phyloP scores from a whole-genome alignment of 768 basidiomycete species.

The Rhodosporidiobolus sp. region DNA sequence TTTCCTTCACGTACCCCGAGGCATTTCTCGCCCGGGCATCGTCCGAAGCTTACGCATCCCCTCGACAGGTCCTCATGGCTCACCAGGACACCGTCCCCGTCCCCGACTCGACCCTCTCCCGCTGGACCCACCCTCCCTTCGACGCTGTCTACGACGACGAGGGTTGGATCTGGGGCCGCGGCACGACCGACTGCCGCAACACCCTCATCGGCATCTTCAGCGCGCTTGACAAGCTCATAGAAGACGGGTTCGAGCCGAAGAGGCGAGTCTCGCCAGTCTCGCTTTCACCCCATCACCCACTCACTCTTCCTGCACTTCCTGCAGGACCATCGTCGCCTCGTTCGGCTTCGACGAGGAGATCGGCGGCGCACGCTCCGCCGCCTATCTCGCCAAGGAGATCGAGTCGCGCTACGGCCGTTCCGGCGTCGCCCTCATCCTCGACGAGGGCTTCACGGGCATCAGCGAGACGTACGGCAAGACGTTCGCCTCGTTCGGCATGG shows the following conservation, averaged over 20 bases:
- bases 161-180: constrained; percentile 40
- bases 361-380: constrained; percentile 48
- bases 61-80: constrained; percentile 31
- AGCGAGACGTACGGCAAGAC: constrained; percentile 44
- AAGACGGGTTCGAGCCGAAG: constrained; percentile 63
- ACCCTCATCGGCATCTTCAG: constrained; percentile 34
- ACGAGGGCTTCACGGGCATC: constrained; percentile 71
- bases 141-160: constrained; percentile 23
- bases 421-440: constrained; percentile 72
- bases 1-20: too few relatives aligned
- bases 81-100: constrained; percentile 42
- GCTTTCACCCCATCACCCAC: background rate
- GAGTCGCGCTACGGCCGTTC: constrained; percentile 65
- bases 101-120: constrained; percentile 4
- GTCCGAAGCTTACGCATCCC: too few relatives aligned
- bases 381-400: constrained; percentile 53
- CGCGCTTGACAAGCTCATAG: constrained; percentile 64
- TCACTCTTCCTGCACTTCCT: background rate
- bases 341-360: constrained; percentile 72
- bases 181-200: constrained; percentile 36
- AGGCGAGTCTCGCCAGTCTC: constrained; percentile 53
- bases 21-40: too few relatives aligned
- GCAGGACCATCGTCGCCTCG: constrained; percentile 46
- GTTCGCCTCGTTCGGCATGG: constrained; percentile 48
- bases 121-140: constrained; percentile 38